A percentile compares a stretch with the other conserved stretches of the same genome.
Conservation (phyloP, 2,329 filamentous ascomycete species). For the Epicoccum sorghinum region DNA sequence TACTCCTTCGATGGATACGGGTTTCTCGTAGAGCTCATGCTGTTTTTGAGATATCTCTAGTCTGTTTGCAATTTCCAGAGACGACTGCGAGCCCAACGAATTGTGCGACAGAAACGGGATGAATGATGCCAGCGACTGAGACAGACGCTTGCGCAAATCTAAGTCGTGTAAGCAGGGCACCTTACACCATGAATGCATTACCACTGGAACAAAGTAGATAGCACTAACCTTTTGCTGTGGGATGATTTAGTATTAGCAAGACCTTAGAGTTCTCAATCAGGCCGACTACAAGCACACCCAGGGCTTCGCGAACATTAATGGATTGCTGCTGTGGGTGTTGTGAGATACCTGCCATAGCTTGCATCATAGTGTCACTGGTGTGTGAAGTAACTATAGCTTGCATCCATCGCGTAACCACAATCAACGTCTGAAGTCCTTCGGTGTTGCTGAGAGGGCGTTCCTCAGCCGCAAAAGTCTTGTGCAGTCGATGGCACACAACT, state of each 20-base stretch:
- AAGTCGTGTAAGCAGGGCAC: conserved; percentile 15
- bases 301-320: conserved; percentile 66
- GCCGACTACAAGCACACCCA: conserved; percentile 67
- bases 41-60: conserved; percentile 49
- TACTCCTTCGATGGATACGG: conserved; percentile 53
- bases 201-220: neutral
- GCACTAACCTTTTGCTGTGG: conserved; percentile 58
- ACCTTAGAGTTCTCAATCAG: conserved; percentile 66
- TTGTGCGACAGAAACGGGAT: conserved; percentile 60
- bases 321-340: conserved; percentile 62
- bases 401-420: conserved; percentile 46
- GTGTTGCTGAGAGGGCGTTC: conserved; percentile 39
- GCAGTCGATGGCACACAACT: conserved; percentile 45
- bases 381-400: conserved; percentile 48
- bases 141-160: conserved; percentile 43
- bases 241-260: conserved; percentile 59
- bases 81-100: conserved; percentile 57
- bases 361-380: conserved; percentile 48
- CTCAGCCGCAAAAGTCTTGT: conserved; percentile 43
- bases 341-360: conserved; percentile 49
- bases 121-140: conserved; percentile 41
- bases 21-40: conserved; percentile 51
- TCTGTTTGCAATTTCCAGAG: conserved; percentile 54
- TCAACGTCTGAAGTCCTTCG: conserved; percentile 41
- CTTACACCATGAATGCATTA: neutral